These are phyloP conservation scores for Capsella bursapastoris DNA, from an alignment of 345 rosid species.

Conservation along the genomic window DNA sequence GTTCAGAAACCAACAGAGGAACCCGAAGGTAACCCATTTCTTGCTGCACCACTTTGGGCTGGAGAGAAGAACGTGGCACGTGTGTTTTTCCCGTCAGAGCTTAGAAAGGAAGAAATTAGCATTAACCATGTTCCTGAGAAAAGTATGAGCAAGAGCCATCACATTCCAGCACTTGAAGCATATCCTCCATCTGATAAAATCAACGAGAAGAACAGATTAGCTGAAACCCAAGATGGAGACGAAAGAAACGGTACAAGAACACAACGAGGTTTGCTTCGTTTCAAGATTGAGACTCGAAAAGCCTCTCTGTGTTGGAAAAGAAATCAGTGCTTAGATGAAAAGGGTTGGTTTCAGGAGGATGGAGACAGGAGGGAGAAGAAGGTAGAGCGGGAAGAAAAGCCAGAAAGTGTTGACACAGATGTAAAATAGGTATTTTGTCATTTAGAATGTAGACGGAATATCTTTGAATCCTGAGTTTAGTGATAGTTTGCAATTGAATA, in stretches of 20 bases:
- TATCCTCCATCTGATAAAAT: constrained; percentile 60
- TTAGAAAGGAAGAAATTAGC: constrained; percentile 45
- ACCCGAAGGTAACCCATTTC: constrained; percentile 67
- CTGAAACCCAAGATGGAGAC: constrained; percentile 48
- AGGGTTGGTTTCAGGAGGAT: constrained; percentile 58
- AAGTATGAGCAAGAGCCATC: constrained; percentile 38
- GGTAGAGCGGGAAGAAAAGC: constrained; percentile 48
- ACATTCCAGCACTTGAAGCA: constrained; percentile 53
- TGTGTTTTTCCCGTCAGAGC: constrained; percentile 54
- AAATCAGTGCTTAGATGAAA: constrained; percentile 44
- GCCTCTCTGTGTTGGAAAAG: constrained; percentile 39
- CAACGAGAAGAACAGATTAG: constrained; percentile 44
- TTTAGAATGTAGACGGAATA: constrained; percentile 55
- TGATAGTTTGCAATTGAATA: constrained; percentile 48
- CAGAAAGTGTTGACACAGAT: constrained; percentile 57
- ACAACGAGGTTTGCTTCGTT: constrained; percentile 59
- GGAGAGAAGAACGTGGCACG: constrained; percentile 67
- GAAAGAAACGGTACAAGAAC: constrained; percentile 46
- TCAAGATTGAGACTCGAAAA: constrained; percentile 63
- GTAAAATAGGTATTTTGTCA: constrained; percentile 59
- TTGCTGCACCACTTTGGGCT: constrained; percentile 65
- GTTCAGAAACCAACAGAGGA: constrained; percentile 45
- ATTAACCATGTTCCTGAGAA: constrained; percentile 46
- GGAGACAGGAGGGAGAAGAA: constrained; percentile 51
- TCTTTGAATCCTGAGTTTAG: constrained; percentile 50